Base-by-base conservation (phyloP, 2,329 filamentous ascomycete genomes). In the Ophiostoma sp. region DNA sequence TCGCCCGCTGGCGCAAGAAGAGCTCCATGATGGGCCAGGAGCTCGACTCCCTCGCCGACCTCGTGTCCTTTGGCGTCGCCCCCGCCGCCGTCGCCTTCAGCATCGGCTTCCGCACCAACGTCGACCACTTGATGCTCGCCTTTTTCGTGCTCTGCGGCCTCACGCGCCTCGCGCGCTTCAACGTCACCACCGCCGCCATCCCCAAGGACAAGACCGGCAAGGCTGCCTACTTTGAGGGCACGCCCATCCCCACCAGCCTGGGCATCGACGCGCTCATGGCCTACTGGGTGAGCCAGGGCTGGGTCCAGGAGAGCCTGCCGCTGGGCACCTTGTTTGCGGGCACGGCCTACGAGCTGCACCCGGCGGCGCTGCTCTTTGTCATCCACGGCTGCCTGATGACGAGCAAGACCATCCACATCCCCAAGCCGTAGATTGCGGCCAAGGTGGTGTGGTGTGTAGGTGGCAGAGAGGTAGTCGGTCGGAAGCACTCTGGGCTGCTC, bases 1-100 rank as follows among this genome's bases (percentile, higher is more conserved):
- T 99, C 70, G 95, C 95, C 73, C 86, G 95, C 74, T 98, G 95
- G 95, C 89, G 95, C 79, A 90, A 93, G 82, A 99, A 97, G 89
- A 95, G 92, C 76, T 96, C 92, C 76, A 84, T 99, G 78, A 98
- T 99, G 94, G 95, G 95, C 15, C 94, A 97, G 80, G 95, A 99
- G 81, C 83, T 99, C 70, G 95, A 99, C 80, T 98, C 94, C 7
- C 85, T 99, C 67, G 95, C 95, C 70, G 95, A 99, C 79, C 79
- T 99, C 84, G 92, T 99, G 77, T 97, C 95, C 20, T 99, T 99
- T 78, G 95, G 95, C 75, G 89, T 97, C 68, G 89, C 94, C 65
- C 94, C 95, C 39, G 94, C 95, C 65, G 89, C 89, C 67, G 89
- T 91, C 60, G 95, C 94, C 65, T 97, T 98, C 79, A 89, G 92